Conservation (phyloP, 2,329 filamentous ascomycete genomes). For the Botrytis elliptica region DNA sequence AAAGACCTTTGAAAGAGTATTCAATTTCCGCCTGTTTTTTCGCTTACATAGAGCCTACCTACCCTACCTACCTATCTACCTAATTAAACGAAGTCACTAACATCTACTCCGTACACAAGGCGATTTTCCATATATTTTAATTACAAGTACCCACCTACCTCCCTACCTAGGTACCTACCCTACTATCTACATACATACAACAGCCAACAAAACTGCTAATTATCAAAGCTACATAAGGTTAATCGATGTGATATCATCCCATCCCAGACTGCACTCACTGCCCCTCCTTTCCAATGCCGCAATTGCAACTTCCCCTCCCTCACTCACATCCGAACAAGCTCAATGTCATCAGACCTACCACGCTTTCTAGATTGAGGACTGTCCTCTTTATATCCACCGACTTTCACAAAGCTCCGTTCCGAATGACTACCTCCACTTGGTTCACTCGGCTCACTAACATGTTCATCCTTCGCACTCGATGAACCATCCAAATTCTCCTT, state of each 20-base stretch:
- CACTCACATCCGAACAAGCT: slow-evolving; percentile 8
- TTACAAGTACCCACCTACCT: too few relatives aligned
- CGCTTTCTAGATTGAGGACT: neutral
- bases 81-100: neutral
- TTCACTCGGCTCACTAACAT: neutral
- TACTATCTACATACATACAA: neutral
- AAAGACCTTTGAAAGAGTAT: too few relatives aligned
- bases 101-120: neutral
- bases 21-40: too few relatives aligned
- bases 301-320: neutral
- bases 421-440: neutral
- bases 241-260: neutral
- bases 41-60: too few relatives aligned
- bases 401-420: slow-evolving; percentile 6
- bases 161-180: too few relatives aligned
- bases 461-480: neutral
- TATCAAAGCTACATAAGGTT: neutral
- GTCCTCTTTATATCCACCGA: neutral
- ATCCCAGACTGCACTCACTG: neutral
- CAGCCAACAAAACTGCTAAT: neutral
- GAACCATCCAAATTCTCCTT: neutral
- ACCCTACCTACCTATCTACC: too few relatives aligned
- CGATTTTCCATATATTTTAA: too few relatives aligned
- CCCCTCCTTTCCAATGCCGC: slow-evolving; percentile 4
- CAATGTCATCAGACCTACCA: slow-evolving; percentile 14